Evolutionary conservation across 805 yeast species (phyloP), one percentile per base, ranked within the genome.

Genomic region (Saccharomycopsis sp.): DNA sequence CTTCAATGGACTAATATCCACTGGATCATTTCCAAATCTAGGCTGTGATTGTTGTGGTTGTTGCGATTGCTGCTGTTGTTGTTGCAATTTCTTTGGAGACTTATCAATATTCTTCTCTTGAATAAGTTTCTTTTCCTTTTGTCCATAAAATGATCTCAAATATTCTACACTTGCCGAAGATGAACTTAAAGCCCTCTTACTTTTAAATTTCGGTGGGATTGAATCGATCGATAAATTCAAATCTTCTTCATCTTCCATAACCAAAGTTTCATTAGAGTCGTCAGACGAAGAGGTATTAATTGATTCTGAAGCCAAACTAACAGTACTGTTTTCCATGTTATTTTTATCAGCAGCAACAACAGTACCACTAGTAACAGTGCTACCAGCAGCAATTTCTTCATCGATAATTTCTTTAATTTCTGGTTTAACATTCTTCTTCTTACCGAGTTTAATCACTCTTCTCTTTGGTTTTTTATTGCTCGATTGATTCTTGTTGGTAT

Each of bases 401-500:
- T 38, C 41, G 3, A 28, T 22, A 32, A 24, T 4, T 24, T 7
- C 9, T 26, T 26, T 11, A 16, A 13, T 9, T 14, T 17, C 35
- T 14, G 14, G 35, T 20, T 31, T 31, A 4, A 19, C 23, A 5
- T 21, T 35, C 43, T 45, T 38, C 38, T 43, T 40, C 22, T 27
- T 38, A 8, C 42, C 38, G 27, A 60, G 42, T 35, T 53, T 53
- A 31, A 63, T 48, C 3, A 58, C 60, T 17, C 67, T 51, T 22
- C 65, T 53, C 31, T 54, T 51, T 9, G 60, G 64, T 31, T 52
- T 53, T 23, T 54, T 47, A 20, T 40, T 45, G 23, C 45, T 48
- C 5, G 36, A 26, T 32, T 48, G 49, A 13, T 38, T 37, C n/a
- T 41, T 44, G 26, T 41, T 48, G 16, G 38, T 45, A 27, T 46